Evolutionary conservation across 257 asterid species (phyloP).

Genomic region (Paraleonurus japonicus): DNA sequence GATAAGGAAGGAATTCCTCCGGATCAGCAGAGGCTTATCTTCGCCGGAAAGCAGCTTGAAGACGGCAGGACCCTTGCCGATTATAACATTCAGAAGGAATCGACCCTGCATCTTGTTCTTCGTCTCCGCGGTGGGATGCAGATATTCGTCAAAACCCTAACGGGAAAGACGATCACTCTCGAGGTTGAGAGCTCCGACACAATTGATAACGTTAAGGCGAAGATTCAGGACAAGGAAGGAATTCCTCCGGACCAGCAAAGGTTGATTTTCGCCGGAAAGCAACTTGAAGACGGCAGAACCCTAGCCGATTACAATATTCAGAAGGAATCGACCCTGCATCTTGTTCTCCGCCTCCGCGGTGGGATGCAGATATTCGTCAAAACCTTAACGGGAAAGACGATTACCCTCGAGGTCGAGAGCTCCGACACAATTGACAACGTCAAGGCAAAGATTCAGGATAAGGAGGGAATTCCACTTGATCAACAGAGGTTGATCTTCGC

Average conservation of each 20-base stretch:
- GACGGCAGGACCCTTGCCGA: constrained; percentile 31
- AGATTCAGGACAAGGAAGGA: constrained; percentile 26
- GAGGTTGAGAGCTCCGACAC: constrained; percentile 26
- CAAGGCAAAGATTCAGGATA: constrained; percentile 25
- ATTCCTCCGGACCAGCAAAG: constrained; percentile 22
- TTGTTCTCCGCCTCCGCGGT: constrained; percentile 25
- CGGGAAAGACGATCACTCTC: constrained; percentile 21
- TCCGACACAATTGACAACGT: constrained; percentile 23
- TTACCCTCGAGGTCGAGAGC: constrained; percentile 23
- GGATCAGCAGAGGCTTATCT: constrained; percentile 23
- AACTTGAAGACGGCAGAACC: constrained; percentile 16
- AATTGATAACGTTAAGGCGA: constrained; percentile 20
- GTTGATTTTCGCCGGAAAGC: constrained; percentile 23
- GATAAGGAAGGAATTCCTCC: constrained; percentile 26
- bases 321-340: constrained; percentile 27
- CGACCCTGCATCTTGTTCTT: constrained; percentile 23
- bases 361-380: constrained; percentile 30
- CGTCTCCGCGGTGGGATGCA: constrained; percentile 31
- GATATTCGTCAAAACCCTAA: constrained; percentile 25
- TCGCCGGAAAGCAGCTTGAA: constrained; percentile 27
- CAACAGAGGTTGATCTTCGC: constrained; percentile 27
- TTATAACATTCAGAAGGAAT: constrained; percentile 26
- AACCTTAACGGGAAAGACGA: constrained; percentile 25
- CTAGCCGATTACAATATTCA: constrained; percentile 22
- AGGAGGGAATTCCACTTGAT: constrained; percentile 18